phyloP scores from a whole-genome alignment of 306 rosid genomes.

The Styphnolobium japonicum region DNA sequence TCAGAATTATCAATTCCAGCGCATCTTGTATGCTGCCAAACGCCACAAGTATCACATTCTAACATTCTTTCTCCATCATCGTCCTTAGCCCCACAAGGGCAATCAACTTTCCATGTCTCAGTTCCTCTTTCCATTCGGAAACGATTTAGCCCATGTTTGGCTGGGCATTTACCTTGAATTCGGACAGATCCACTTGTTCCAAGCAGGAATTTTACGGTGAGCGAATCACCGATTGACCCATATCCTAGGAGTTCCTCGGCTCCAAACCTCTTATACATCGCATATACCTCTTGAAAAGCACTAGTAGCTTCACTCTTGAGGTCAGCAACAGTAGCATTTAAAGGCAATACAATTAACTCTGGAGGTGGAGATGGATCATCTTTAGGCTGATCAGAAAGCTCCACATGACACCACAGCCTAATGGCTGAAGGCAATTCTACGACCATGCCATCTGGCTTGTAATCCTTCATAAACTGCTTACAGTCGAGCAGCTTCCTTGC shows the following conservation, averaged over 20 bases:
- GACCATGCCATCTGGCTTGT: slow-evolving; percentile 28
- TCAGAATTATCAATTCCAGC: slow-evolving; percentile 50
- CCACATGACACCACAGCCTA: slow-evolving; percentile 62
- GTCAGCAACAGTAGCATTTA: slow-evolving; percentile 53
- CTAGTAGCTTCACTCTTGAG: slow-evolving; percentile 46
- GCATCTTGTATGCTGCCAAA: slow-evolving; percentile 80
- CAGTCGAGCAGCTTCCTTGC: slow-evolving; percentile 74
- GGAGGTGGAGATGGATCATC: slow-evolving; percentile 56
- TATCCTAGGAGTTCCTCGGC: slow-evolving; percentile 48
- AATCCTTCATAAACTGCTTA: slow-evolving; percentile 73
- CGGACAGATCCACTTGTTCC: slow-evolving; percentile 48
- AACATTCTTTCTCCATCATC: slow-evolving; percentile 82
- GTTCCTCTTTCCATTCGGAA: slow-evolving; percentile 71
- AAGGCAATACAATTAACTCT: slow-evolving; percentile 53
- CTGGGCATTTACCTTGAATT: slow-evolving; percentile 49
- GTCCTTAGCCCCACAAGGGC: slow-evolving; percentile 70
- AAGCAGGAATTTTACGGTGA: slow-evolving; percentile 47
- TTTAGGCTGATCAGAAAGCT: slow-evolving; percentile 53
- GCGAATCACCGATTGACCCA: slow-evolving; percentile 44
- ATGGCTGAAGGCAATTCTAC: slow-evolving; percentile 19
- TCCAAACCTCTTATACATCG: slow-evolving; percentile 65
- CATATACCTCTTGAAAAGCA: slow-evolving; percentile 66
- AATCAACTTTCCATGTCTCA: slow-evolving; percentile 69
- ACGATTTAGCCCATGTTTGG: slow-evolving; percentile 50
- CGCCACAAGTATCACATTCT: slow-evolving; percentile 72